Conservation (phyloP, 192 early-diverging fungal species). For the Backusella morwellensis region DNA sequence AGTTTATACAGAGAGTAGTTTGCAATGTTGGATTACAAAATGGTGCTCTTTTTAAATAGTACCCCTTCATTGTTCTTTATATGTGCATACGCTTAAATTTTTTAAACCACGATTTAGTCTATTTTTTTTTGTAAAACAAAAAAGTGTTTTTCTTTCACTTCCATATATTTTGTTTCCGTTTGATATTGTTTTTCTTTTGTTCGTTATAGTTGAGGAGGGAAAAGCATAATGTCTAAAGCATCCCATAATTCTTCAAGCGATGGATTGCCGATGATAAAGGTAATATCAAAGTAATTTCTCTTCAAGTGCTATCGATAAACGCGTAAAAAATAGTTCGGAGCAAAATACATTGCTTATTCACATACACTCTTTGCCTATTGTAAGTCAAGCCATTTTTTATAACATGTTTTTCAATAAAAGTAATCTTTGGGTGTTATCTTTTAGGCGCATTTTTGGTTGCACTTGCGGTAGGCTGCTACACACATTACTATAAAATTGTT, state of each 20-base stretch:
- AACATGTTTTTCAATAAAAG: not conserved
- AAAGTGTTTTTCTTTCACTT: not conserved
- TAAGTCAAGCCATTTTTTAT: slow-evolving; percentile 1
- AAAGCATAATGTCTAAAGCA: not conserved
- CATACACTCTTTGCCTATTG: slow-evolving; percentile 24
- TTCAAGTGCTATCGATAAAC: not conserved
- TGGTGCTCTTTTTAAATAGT: not conserved
- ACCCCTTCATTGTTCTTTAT: not conserved
- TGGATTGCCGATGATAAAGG: not conserved
- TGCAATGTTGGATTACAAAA: not conserved
- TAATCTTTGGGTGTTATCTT: not conserved
- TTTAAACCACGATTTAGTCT: not conserved
- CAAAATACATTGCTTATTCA: slow-evolving; percentile 22
- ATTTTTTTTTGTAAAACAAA: not conserved
- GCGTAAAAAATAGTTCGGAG: slow-evolving; percentile 6
- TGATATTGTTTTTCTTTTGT: not conserved
- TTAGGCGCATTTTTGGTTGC: slow-evolving; percentile 68
- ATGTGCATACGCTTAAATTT: too few relatives aligned
- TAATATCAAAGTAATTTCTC: not conserved
- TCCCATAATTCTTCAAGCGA: not conserved
- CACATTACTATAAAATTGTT: slow-evolving; percentile 81
- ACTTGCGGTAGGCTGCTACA: slow-evolving; percentile 64
- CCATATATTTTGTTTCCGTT: not conserved
- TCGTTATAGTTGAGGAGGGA: not conserved
- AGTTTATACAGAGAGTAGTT: not conserved